These are phyloP conservation scores for Coccomyxa subellipsoidea DNA, from an alignment of 163 green algal genomes.

Conservation along the genomic window DNA sequence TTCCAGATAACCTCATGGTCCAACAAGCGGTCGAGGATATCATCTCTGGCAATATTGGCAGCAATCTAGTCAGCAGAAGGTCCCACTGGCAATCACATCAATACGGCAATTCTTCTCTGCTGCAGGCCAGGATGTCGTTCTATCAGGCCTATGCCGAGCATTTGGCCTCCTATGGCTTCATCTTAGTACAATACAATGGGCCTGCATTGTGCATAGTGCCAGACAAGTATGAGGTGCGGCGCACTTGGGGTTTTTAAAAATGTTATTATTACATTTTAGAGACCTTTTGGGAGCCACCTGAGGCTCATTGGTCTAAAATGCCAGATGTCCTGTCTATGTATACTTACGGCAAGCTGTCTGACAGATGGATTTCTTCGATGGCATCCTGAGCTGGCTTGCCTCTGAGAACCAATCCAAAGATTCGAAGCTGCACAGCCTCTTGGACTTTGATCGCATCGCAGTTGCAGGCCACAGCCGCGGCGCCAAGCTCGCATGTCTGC, in stretches of 20 bases:
- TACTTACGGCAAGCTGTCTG: not conserved
- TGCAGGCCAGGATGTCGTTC: not conserved
- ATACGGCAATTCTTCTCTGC: too few relatives aligned
- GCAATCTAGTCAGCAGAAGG: not conserved
- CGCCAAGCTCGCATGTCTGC: slow-evolving; percentile 53
- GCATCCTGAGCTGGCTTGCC: slow-evolving; percentile 21
- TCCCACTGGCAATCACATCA: too few relatives aligned
- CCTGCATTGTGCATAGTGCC: not conserved
- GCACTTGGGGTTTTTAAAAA: not conserved
- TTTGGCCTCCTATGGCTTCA: not conserved
- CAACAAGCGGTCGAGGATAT: too few relatives aligned
- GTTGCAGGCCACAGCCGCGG: slow-evolving; percentile 54
- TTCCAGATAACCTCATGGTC: too few relatives aligned
- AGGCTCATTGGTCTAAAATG: too few relatives aligned
- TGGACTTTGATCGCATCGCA: slow-evolving; percentile 21
- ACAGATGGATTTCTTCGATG: slow-evolving; percentile 26
- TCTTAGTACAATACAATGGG: not conserved
- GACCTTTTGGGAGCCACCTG: too few relatives aligned
- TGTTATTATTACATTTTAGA: too few relatives aligned
- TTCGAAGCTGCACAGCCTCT: not conserved
- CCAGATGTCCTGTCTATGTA: not conserved
- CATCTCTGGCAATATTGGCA: too few relatives aligned
- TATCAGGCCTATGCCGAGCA: not conserved
- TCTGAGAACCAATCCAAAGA: not conserved
- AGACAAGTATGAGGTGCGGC: not conserved